Evolutionary conservation across 176 grass and related monocot species (phyloP).

Genomic region (Phyllostachys edulis): DNA sequence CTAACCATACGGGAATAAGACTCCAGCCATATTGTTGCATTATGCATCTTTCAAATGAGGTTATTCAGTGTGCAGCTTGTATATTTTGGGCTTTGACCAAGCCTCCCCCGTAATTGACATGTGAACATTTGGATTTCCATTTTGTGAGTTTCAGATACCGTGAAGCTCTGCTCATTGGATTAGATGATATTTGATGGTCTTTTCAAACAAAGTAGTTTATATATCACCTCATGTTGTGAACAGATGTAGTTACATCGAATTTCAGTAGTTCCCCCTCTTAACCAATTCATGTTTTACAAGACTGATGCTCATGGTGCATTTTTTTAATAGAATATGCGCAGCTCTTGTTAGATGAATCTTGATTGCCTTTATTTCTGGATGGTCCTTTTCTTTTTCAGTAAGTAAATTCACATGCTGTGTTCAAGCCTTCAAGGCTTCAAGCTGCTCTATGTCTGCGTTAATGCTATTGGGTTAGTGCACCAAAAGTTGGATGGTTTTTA

Average conservation of each 20-base stretch:
- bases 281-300: neutral
- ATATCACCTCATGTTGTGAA: neutral
- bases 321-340: neutral
- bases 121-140: neutral
- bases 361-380: neutral
- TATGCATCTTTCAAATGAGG: neutral
- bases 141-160: neutral
- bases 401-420: conserved; percentile 5
- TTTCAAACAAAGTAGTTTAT: neutral
- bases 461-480: neutral
- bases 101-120: neutral
- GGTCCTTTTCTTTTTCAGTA: neutral
- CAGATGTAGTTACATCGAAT: neutral
- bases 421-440: no score
- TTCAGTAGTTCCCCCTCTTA: neutral
- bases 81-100: neutral
- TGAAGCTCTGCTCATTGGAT: neutral
- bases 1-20: neutral
- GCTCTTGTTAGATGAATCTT: neutral
- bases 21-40: neutral
- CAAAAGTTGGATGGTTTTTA: neutral
- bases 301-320: neutral
- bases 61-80: neutral
- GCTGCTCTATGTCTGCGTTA: neutral
- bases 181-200: neutral